phyloP scores from a whole-genome alignment of 306 rosid genomes.

The Bauhinia variegata region DNA sequence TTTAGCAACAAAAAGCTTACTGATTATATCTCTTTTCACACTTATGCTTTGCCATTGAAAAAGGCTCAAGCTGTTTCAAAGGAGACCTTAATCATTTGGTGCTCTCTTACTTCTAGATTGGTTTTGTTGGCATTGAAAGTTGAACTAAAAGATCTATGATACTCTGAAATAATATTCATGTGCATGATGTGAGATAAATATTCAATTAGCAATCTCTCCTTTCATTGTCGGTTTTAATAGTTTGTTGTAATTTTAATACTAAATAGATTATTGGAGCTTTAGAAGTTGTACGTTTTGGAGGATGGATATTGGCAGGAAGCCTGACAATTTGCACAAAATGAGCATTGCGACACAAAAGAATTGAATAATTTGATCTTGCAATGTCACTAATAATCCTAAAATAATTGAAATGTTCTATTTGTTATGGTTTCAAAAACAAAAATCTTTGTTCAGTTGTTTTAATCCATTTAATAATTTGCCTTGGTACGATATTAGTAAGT shows the following conservation, averaged over 20 bases:
- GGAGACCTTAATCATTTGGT: constrained; percentile 95
- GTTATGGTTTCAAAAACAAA: background rate
- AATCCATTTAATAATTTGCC: background rate
- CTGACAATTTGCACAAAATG: background rate
- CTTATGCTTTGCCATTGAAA: constrained; percentile 74
- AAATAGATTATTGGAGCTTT: too few relatives aligned
- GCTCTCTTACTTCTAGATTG: constrained; percentile 94
- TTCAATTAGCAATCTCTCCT: background rate
- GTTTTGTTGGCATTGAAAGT: constrained; percentile 96
- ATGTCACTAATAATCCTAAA: background rate
- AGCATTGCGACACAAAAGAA: background rate
- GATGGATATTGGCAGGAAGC: too few relatives aligned
- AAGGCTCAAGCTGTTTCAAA: constrained; percentile 95
- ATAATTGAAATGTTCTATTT: background rate
- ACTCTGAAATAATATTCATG: constrained; percentile 96
- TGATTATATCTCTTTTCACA: constrained; percentile 46
- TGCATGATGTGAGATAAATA: constrained; percentile 25
- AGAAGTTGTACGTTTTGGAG: too few relatives aligned
- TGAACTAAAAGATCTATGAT: constrained; percentile 92
- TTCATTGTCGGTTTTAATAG: background rate
- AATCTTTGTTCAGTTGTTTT: too few relatives aligned
- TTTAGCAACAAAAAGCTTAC: background rate
- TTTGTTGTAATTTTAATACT: background rate
- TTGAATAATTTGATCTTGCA: background rate
- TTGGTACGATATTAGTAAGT: too few relatives aligned